These are phyloP conservation scores for Boletus rex-veris DNA, from an alignment of 768 basidiomycete species.

Conservation along the genomic window DNA sequence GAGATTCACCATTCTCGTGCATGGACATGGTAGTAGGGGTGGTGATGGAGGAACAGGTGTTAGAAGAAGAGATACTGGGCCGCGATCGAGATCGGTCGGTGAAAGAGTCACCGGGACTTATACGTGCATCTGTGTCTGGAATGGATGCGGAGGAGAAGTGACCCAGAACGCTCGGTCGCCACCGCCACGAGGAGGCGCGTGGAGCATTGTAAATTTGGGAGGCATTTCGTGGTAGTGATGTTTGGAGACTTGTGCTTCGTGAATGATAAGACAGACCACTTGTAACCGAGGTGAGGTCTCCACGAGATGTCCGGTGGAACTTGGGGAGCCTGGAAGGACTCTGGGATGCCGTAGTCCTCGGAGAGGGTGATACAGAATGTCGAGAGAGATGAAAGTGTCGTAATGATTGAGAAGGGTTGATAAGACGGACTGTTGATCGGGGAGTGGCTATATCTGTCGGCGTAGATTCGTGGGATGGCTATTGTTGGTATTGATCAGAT, in stretches of 20 bases:
- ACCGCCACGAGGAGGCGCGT: slow-evolving; percentile 38
- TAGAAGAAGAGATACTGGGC: slow-evolving; percentile 59
- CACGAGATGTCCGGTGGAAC: slow-evolving; percentile 35
- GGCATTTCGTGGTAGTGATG: slow-evolving; percentile 29
- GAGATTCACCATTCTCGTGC: slow-evolving; percentile 40
- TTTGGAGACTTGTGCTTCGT: slow-evolving; percentile 50
- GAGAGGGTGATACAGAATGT: slow-evolving; percentile 40
- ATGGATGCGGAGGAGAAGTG: slow-evolving; percentile 54
- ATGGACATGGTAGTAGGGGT: slow-evolving; percentile 32
- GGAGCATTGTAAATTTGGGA: slow-evolving; percentile 6
- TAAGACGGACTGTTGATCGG: slow-evolving; percentile 34
- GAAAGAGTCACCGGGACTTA: slow-evolving; percentile 39
- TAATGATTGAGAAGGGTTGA: slow-evolving; percentile 38
- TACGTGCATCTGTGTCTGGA: slow-evolving; percentile 41
- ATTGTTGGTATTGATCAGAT: slow-evolving; percentile 14
- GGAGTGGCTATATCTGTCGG: slow-evolving; percentile 26
- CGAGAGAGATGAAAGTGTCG: slow-evolving; percentile 43
- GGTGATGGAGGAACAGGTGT: slow-evolving; percentile 49
- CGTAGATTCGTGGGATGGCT: slow-evolving; percentile 23
- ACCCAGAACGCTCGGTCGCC: slow-evolving; percentile 64
- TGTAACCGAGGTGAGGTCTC: slow-evolving; percentile 26
- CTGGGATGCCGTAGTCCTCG: slow-evolving; percentile 32
- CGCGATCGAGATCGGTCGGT: slow-evolving; percentile 50
- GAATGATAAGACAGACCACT: slow-evolving; percentile 37
- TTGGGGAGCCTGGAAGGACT: slow-evolving; percentile 43